Evolutionary conservation across 805 yeast species (phyloP), one percentile per base, ranked within the genome.

Genomic region (Hanseniaspora pseudoguilliermondii): DNA sequence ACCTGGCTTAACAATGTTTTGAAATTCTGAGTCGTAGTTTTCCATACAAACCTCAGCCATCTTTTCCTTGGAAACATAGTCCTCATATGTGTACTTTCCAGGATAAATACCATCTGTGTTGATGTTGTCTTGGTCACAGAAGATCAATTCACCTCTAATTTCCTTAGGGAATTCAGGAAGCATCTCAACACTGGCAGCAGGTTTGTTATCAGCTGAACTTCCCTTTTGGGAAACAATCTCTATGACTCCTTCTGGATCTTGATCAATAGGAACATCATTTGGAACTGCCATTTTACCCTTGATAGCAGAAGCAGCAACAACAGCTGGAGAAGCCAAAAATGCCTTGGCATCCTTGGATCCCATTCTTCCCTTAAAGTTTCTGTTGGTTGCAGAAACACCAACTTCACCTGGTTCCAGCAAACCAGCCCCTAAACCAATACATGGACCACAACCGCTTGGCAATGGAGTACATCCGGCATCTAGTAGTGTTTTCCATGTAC

Each of bases 41-140:
- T 93, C 98, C 99, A 93, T 93, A 74, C 98, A 93, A 48, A 93
- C 98, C 71, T 91, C 86, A 38, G 98, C 98, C 99, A 93, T 93
- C 68, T 84, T 87, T 63, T 87, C 95, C 65, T 85, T 78, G 43
- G 97, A 79, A 48, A 93, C 93, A 67, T 93, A 97, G 69, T 93
- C 99, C 73, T 93, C 97, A 72, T 93, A 93, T 10, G 99, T 93
- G 75, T 93, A 93, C 69, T 93, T 93, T 61, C 99, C 99, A 23
- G 99, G 99, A 68, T 93, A 93, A 58, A 93, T 93, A 65, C 97
- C 99, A 69, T 93, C 99, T 23, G 99, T 93, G 73, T 93, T 93
- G 71, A 93, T 83, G 67, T 85, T 86, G 71, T 93, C 98, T 47
- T 97, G 97, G 66, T 93, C 96, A 77, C 98, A 93, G 27, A 93